Evolutionary conservation across 371 early-diverging fungal species (phyloP), one percentile per base, ranked within the genome.

Genomic region (Dentiscutata heterogama): DNA sequence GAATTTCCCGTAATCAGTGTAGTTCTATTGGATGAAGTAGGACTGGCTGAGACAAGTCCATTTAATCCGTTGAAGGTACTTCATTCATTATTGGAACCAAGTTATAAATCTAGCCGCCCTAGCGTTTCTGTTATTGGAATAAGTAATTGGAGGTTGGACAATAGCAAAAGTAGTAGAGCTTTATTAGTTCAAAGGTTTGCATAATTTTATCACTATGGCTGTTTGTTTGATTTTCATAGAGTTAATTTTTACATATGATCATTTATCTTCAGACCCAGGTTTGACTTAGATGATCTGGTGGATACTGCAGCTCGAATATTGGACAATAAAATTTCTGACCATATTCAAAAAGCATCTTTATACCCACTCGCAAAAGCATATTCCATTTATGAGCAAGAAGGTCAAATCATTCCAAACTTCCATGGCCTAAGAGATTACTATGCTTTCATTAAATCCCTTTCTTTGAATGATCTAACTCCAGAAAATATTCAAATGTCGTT

Each of bases 61-160:
- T 79, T 31, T 13, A 78, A 82, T 77, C 65, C 82, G 6, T n/a
- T 82, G 16, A 82, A 82, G 14, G 76, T 82, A 31, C 35, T 82
- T 27, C 82, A 82, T 54, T 16, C 82, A 18, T n/a, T 82, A 2
- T 80, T 82, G 8, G 82, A 82, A 65, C 81, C 81, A 29, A 71
- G 20, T 54, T 71, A 75, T 58, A 51, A 80, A n/a, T 50, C 31
- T 16, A 39, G 18, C 31, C 60, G 79, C 0, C 82, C 64, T 22
- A 7, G 6, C 7, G 80, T 82, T 25, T 73, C 82, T 16, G 67
- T 82, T 18, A 65, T 82, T 29, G 82, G 82, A 2, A 76, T 82
- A 1, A 81, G 67, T 35, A 82, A 78, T 64, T 67, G 78, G 68
- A 22, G 70, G 27, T 56, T 82, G 8, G 82, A 82, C 35, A 70